Percentiles rank a stretch among this genome's conserved stretches.
These are phyloP conservation scores for Gossypium ekmanianum DNA, from an alignment of 345 rosid genomes.

Conservation along the genomic window DNA sequence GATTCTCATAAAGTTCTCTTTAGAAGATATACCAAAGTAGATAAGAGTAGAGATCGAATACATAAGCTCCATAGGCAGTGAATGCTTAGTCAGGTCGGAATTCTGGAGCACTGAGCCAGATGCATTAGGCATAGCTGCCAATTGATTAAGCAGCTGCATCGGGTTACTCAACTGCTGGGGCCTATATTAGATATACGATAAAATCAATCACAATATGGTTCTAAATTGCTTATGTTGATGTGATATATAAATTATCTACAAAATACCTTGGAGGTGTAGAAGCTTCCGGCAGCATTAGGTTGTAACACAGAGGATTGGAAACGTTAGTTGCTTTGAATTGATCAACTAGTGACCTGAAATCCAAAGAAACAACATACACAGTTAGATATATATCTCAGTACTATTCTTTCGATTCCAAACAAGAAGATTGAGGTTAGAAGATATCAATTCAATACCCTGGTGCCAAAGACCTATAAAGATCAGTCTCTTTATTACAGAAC, in stretches of 20 bases:
- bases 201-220: background rate
- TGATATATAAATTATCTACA: background rate
- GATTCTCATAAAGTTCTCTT: background rate
- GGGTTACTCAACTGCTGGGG: background rate
- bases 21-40: background rate
- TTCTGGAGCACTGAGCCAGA: background rate
- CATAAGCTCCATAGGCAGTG: background rate
- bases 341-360: slow-evolving; percentile 12
- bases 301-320: background rate
- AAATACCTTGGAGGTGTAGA: slow-evolving; percentile 4
- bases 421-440: background rate
- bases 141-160: background rate
- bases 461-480: slow-evolving; percentile 2
- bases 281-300: background rate
- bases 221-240: background rate
- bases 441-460: slow-evolving; percentile 17
- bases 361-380: background rate
- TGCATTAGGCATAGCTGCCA: background rate
- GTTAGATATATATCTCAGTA: background rate
- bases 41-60: background rate
- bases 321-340: background rate
- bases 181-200: background rate
- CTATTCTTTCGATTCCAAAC: background rate
- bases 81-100: background rate
- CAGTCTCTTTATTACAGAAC: slow-evolving; percentile 13